Evolutionary conservation across 2,329 filamentous ascomycete genomes (phyloP).

Genomic region (Xylaria sp.): DNA sequence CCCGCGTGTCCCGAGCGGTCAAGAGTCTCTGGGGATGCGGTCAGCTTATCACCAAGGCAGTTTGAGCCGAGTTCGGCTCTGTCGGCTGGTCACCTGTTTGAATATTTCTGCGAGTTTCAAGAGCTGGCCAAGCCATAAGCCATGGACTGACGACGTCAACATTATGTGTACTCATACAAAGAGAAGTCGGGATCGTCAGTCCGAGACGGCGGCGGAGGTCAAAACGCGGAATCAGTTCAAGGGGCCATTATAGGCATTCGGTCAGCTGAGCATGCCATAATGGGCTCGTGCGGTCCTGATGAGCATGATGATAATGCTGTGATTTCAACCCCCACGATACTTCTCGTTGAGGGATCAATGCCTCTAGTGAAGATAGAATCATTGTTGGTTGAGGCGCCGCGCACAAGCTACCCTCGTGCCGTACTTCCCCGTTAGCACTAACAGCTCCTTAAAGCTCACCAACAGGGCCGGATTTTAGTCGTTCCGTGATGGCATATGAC

Average conservation of each 20-base stretch:
- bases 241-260: neutral
- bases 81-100: conserved; percentile 25
- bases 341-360: neutral
- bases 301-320: conserved; percentile 23
- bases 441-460: neutral
- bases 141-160: conserved; percentile 17
- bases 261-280: conserved; percentile 25
- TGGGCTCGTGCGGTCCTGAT: neutral
- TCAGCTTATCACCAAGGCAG: conserved; percentile 30
- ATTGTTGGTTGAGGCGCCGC: neutral
- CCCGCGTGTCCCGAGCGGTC: conserved; percentile 22
- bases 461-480: neutral
- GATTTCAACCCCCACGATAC: neutral
- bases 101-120: conserved; percentile 22
- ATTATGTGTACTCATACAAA: neutral
- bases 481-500: neutral
- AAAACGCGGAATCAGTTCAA: conserved; percentile 17
- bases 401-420: conserved; percentile 1
- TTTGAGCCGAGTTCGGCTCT: neutral
- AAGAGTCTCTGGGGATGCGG: conserved; percentile 14
- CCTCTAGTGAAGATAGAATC: neutral
- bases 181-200: conserved; percentile 18
- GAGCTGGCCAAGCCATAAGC: conserved; percentile 17
- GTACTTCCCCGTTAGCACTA: conserved; percentile 2
- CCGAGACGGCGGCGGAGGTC: conserved; percentile 22